Evolutionary conservation across 495 filamentous ascomycete genomes (phyloP), one percentile per base, ranked within the genome.

Genomic region (Evernia prunastri): DNA sequence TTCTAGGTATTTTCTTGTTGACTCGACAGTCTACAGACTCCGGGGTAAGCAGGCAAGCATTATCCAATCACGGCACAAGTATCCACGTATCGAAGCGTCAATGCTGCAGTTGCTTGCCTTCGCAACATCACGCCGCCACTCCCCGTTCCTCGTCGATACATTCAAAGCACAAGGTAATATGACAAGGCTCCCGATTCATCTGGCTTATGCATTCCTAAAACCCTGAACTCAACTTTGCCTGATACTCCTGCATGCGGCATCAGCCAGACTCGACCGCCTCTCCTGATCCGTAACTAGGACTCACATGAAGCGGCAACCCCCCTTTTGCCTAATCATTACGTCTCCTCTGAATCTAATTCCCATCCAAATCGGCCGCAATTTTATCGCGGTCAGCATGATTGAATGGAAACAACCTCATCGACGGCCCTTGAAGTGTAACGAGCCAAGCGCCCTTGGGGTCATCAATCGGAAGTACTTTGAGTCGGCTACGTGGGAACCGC

Each of bases 401-500:
- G 12, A 42, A 9, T 36, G 49, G 49, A 36, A 43, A 27, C 36
- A 33, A n/a, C 49, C 25, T 33, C 23, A 35, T 51, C 23, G 29
- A 51, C 47, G 47, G n/a, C 47, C 17, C n/a, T 5, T 51, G 6
- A 29, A 27, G 0, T 29, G 13, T 15, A 63, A 37, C 15, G 12
- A 56, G 49, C 9, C 42, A 23, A 53, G 54, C 17, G 10, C 42
- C 49, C 60, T 63, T 31, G 49, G 60, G 29, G 18, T 56, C 12
- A 54, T 63, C 37, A 37, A 56, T 37, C 33, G 20, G 11, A 36
- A 47, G 17, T 17, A 53, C 18, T 60, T 63, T 31, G 49, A 58
- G 29, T 29, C 56, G 20, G 36, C 53, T 18, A 56, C 45, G 31
- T 67, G 66, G 66, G 29, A 29, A 18, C 27, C 39, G 37, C 47